Evolutionary conservation across 169 alveolate genomes (phyloP).

Genomic region (Plasmodium coatneyi): DNA sequence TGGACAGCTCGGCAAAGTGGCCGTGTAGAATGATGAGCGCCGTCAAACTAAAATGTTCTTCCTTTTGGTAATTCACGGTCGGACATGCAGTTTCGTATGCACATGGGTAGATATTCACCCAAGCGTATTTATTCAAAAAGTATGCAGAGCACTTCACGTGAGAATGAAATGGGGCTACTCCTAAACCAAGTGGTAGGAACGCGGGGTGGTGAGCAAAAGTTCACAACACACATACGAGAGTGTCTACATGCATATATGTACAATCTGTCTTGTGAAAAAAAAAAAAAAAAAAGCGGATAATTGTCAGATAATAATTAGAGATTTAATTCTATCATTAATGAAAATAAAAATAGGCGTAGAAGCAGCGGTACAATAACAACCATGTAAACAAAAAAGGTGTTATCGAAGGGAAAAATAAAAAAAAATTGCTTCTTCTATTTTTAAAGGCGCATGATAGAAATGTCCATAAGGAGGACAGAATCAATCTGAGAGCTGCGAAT

Average conservation of each 20-base stretch:
- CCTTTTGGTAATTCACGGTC: neutral
- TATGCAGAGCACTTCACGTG: neutral
- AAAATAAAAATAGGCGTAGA: neutral
- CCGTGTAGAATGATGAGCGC: neutral
- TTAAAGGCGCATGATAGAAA: neutral
- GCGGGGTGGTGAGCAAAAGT: neutral
- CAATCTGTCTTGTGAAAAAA: neutral
- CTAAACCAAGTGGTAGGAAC: neutral
- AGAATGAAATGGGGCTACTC: neutral
- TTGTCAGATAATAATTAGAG: neutral
- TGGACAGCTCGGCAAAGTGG: neutral
- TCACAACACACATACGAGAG: neutral
- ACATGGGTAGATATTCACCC: neutral
- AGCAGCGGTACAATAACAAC: neutral
- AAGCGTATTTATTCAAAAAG: neutral
- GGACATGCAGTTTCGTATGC: neutral
- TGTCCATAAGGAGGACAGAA: neutral
- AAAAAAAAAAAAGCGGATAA: neutral
- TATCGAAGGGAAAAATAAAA: neutral
- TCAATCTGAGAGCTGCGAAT: neutral
- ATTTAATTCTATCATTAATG: neutral
- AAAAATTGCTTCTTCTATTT: neutral
- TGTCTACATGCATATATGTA: neutral
- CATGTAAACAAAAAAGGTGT: neutral
- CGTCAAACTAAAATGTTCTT: neutral